These are phyloP conservation scores for Megacollybia marginata DNA, from an alignment of 768 basidiomycete species.

Conservation along the genomic window DNA sequence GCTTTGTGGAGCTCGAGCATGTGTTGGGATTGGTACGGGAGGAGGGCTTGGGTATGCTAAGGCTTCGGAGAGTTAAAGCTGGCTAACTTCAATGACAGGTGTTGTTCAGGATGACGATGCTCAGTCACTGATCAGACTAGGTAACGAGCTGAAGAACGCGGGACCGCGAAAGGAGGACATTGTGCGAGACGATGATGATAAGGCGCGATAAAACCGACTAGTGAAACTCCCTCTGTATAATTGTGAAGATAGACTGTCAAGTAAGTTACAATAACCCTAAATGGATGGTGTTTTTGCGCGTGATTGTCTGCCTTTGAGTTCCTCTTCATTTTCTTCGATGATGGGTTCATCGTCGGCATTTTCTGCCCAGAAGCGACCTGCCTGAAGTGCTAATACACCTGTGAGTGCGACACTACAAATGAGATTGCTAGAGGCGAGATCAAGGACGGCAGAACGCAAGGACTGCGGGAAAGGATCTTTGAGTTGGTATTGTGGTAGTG, in stretches of 20 bases:
- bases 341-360: slow-evolving; percentile 42
- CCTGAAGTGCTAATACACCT: slow-evolving; percentile 79
- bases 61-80: background rate
- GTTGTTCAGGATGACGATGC: slow-evolving; percentile 83
- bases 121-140: slow-evolving; percentile 75
- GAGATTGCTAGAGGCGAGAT: slow-evolving; percentile 78
- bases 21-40: slow-evolving; percentile 84
- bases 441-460: slow-evolving; percentile 59
- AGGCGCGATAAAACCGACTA: background rate
- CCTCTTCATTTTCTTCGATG: background rate
- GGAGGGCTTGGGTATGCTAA: slow-evolving; percentile 65
- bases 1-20: slow-evolving; percentile 92
- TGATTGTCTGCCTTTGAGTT: slow-evolving; percentile 5
- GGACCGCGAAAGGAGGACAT: slow-evolving; percentile 96
- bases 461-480: slow-evolving; percentile 55
- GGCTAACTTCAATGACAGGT: slow-evolving; percentile 31
- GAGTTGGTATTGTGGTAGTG: slow-evolving; percentile 44
- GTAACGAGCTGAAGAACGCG: slow-evolving; percentile 71
- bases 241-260: no score
- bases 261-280: no score
- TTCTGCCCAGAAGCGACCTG: slow-evolving; percentile 82
- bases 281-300: no score
- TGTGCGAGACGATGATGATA: slow-evolving; percentile 51
- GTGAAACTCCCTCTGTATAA: background rate
- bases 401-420: slow-evolving; percentile 85